Conservation (phyloP, 1,139 yeast species). For the Pichiaceae sp. region DNA sequence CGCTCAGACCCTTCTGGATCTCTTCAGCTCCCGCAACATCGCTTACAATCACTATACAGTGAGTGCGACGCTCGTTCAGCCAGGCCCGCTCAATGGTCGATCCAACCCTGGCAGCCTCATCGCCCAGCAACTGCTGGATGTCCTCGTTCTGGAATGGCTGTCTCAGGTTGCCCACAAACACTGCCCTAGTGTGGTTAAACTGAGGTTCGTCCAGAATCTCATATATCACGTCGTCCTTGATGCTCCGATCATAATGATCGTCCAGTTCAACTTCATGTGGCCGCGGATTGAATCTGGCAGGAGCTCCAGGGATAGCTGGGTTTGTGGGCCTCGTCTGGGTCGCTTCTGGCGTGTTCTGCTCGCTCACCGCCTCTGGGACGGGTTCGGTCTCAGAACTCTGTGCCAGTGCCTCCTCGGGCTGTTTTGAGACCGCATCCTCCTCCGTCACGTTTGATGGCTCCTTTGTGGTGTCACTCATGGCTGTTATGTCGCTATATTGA, state of each 20-base stretch:
- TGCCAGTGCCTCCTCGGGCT: too few species aligned
- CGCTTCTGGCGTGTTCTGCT: too few species aligned
- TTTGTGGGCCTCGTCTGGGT: too few species aligned
- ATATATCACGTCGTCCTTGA: constrained; percentile 28
- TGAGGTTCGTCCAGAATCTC: constrained; percentile 25
- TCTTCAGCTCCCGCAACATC: constrained; percentile 32
- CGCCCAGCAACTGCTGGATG: constrained; percentile 30
- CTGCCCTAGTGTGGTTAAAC: constrained; percentile 33
- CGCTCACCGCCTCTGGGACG: too few species aligned
- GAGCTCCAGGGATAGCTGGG: too few species aligned
- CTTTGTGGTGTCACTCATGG: too few species aligned
- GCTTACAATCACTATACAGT: constrained; percentile 34
- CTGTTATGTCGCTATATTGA: too few species aligned
- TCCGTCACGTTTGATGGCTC: too few species aligned
- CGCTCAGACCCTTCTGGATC: constrained; percentile 29
- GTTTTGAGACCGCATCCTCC: too few species aligned
- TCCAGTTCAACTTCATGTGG: constrained; percentile 1
- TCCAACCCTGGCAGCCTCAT: constrained; percentile 22
- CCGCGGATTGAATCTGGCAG: background rate
- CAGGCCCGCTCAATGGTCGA: constrained; percentile 35
- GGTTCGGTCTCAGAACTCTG: too few species aligned
- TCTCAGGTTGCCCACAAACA: constrained; percentile 35
- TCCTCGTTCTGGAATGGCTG: constrained; percentile 31
- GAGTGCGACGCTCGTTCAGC: constrained; percentile 34
- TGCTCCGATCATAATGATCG: constrained; percentile 13